phyloP scores from a whole-genome alignment of 2,329 filamentous ascomycete genomes.

The Trichoderma pleuroti region DNA sequence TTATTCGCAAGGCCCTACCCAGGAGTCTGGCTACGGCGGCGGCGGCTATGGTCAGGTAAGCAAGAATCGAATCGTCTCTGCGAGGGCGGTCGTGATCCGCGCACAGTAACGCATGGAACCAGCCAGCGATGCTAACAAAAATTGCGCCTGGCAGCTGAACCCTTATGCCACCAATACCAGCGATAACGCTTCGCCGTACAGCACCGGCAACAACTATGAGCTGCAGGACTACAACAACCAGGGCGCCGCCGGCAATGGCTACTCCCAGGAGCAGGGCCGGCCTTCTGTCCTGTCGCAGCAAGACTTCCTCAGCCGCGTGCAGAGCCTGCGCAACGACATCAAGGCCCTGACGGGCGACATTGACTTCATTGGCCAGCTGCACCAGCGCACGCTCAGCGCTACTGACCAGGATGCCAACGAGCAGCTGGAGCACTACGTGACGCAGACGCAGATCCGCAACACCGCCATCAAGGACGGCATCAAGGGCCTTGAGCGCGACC shows the following conservation, averaged over 20 bases:
- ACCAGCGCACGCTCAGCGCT: constrained; percentile 68
- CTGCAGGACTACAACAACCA: constrained; percentile 49
- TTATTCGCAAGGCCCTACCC: constrained; percentile 23
- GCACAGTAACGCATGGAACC: background rate
- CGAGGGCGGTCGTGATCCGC: background rate
- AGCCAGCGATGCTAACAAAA: constrained; percentile 1
- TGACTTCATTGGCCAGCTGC: constrained; percentile 62
- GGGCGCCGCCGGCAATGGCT: constrained; percentile 1
- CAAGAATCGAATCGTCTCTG: background rate
- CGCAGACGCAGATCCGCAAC: constrained; percentile 69
- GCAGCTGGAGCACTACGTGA: constrained; percentile 64
- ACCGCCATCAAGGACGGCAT: constrained; percentile 76
- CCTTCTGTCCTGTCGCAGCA: constrained; percentile 51
- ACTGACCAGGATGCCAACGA: constrained; percentile 54
- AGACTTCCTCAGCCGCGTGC: constrained; percentile 66
- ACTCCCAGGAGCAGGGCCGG: constrained; percentile 23
- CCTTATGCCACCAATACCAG: constrained; percentile 34
- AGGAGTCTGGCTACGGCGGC: constrained; percentile 21
- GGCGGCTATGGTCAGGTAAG: constrained; percentile 25
- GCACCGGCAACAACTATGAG: constrained; percentile 48
- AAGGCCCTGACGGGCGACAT: constrained; percentile 63
- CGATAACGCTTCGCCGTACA: constrained; percentile 54
- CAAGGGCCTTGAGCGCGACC: constrained; percentile 69
- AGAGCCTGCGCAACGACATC: constrained; percentile 65
- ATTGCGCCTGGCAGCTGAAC: constrained; percentile 18